These are phyloP conservation scores for Fusarium sp. DNA, from an alignment of 2,329 filamentous ascomycete species.

Conservation along the genomic window DNA sequence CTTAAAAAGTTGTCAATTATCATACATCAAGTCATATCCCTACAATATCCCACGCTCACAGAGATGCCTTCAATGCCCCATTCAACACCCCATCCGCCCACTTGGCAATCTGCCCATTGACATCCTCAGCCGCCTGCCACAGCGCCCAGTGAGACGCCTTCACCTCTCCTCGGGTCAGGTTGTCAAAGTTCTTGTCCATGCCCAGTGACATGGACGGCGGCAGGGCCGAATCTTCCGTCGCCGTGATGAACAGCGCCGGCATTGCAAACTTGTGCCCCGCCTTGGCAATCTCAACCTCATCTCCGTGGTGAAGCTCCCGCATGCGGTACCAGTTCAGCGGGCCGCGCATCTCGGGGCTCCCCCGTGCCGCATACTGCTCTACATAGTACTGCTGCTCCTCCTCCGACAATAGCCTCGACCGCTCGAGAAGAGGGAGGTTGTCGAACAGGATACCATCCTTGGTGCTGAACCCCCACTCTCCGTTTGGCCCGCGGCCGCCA, in stretches of 20 bases:
- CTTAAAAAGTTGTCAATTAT: neutral
- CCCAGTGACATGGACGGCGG: constrained; percentile 76
- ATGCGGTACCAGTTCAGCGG: constrained; percentile 92
- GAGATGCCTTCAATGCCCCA: constrained; percentile 43
- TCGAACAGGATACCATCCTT: constrained; percentile 73
- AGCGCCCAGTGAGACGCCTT: constrained; percentile 84
- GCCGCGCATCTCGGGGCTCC: constrained; percentile 73
- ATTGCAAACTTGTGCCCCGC: constrained; percentile 66
- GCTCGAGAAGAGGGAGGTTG: constrained; percentile 67
- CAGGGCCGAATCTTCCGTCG: constrained; percentile 77
- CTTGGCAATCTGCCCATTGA: constrained; percentile 75
- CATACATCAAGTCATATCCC: neutral
- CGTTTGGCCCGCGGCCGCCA: constrained; percentile 70
- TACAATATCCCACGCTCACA: constrained; percentile 27
- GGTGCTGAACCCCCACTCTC: constrained; percentile 69
- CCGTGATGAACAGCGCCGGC: constrained; percentile 81
- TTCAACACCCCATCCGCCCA: constrained; percentile 70
- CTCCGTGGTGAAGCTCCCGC: constrained; percentile 77
- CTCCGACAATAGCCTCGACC: constrained; percentile 69
- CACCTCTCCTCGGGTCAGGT: constrained; percentile 75
- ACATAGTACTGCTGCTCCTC: constrained; percentile 85
- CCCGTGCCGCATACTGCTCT: constrained; percentile 73
- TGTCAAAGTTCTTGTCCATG: constrained; percentile 77
- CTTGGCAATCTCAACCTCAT: constrained; percentile 73
- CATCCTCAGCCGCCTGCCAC: constrained; percentile 76